Base-by-base conservation (phyloP, 2,329 filamentous ascomycete species). In the Exophiala sp. region DNA sequence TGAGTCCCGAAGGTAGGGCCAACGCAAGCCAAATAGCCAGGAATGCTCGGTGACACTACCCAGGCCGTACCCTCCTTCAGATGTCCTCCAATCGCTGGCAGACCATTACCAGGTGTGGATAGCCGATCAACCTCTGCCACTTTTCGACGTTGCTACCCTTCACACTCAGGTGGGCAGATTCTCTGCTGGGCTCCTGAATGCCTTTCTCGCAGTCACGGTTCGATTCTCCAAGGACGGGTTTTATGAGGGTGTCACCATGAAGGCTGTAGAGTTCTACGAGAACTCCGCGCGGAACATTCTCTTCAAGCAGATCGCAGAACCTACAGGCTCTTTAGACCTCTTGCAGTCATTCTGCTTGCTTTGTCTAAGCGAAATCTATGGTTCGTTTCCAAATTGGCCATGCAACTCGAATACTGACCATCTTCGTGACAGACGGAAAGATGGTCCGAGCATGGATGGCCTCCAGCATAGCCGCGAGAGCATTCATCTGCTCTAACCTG, bases 41-140 rank as follows among this genome's bases (percentile, higher is more conserved):
- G 48, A 16, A 51, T 47, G 6, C 52, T 55, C 29, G 33, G 57
- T 52, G 54, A 60, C 54, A 33, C 57, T 62, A 48, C 53, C 52
- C 6, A 67, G 65, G 18, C 61, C 66, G 1, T 58, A 74, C 33
- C 73, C 73, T 14, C 58, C 70, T 2, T 71, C 67, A 67, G 69
- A 74, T 29, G 65, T 70, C 20, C 67, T 76, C 5, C 51, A 68
- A 7, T 63, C 65, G 4, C 63, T 74, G 11, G 73, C 71, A 10
- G 67, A 74, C 42, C 62, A 72, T 1, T 81, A 79, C 59, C 58
- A 78, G 3, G 61, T 68, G 3, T 79, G 75, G 58, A 77, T 76
- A 50, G 74, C 80, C 48, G 75, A 71, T 20, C 78, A 81, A 47
- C 77, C 77, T 5, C 65, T 81, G 18, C 71, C 72, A 12, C 65